Evolutionary conservation across 1,139 yeast species (phyloP), one percentile per base, ranked within the genome.

Genomic region (Blastobotrys arbuscula): DNA sequence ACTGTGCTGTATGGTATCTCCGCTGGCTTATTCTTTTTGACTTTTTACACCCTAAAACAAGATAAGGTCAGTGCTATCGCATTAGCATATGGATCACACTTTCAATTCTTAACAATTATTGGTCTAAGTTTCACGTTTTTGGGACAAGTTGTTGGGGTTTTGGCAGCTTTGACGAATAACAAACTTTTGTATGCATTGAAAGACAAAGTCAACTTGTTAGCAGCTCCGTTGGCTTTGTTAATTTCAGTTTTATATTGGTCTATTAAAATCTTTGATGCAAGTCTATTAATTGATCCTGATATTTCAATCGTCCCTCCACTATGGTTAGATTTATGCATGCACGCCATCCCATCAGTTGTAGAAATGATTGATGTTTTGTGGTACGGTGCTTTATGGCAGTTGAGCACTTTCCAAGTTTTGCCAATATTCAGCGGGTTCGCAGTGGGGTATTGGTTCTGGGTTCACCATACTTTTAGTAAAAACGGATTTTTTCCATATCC

Each of bases 401-500:
- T 56, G 39, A 39, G 58, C 13, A 40, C 53, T 28, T 37, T 44
- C 16, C 46, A 48, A 13, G 60, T 63, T 9, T 41, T 56, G 10
- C 41, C 48, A 2, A 37, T 59, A 36, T 58, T 56, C 42, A 35
- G 45, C 18, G 45, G 54, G 8, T 39, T 61, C 21, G 56, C 63
- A 2, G 55, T 48, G 9, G 62, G 53, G n/a, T 66, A 66, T 59
- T 65, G 66, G 64, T 45, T 38, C 39, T 66, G 69, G 69, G 53
- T 61, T 24, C 63, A 62, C 48, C 55, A 54, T 45, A 56, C 65
- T 7, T 54, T 45, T 35, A 30, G 48, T n/a, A 47, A 49, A 47
- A 65, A 66, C 50, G 64, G 66, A n/a, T 59, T 62, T 51, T 65
- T 57, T 48, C 69, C 69, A 12, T 66, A 66, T 48, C 69, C 69